Base-by-base conservation (phyloP, 495 filamentous ascomycete genomes). In the Niebla homalea region DNA sequence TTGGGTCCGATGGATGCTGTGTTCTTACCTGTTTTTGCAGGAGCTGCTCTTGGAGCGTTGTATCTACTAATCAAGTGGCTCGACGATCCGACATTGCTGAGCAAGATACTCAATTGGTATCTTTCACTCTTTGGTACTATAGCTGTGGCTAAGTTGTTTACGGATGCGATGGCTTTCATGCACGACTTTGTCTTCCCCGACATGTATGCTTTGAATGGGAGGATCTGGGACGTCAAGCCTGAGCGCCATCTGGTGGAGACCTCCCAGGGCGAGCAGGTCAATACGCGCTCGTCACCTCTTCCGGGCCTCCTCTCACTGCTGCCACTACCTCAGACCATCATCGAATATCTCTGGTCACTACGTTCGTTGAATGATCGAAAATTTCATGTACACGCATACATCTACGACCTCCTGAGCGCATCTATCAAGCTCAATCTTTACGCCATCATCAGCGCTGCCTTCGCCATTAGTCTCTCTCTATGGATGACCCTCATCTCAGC, bases 51-150 rank as follows among this genome's bases (percentile, higher is more conserved):
- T 10, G 72, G 81, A 25, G 81, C 79, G 0, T 72, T 98, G 12
- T 97, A 96, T 66, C 78, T 89, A 58, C 71, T 95, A 46, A 87
- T 97, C 62, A 87, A 93, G 58, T 93, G 82, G 75, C 73, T 94
- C 22, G 75, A 92, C 55, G 85, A 94, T 58, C 80, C 90, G 0
- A 70, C 77, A 10, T 66, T 92, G 10, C 58, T 98, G 57, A 97
- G 90, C 67, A 85, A 83, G 67, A 77, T 93, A 18, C 67, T 98
- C 12, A 81, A 83, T 35, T 81, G 75, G 58, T 97, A 98, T 67
- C 87, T 95, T 64, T 87, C 85, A 1, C 60, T 74, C 39, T 79
- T 92, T 65, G 85, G 87, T 0, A 62, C 94, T 14, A 81, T 85
- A 48, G 83, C 85, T 43, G 71, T 92, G 20, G 71, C 77, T 14